These are phyloP conservation scores for Exophiala sp. DNA, from an alignment of 2,329 filamentous ascomycete genomes.

Conservation along the genomic window DNA sequence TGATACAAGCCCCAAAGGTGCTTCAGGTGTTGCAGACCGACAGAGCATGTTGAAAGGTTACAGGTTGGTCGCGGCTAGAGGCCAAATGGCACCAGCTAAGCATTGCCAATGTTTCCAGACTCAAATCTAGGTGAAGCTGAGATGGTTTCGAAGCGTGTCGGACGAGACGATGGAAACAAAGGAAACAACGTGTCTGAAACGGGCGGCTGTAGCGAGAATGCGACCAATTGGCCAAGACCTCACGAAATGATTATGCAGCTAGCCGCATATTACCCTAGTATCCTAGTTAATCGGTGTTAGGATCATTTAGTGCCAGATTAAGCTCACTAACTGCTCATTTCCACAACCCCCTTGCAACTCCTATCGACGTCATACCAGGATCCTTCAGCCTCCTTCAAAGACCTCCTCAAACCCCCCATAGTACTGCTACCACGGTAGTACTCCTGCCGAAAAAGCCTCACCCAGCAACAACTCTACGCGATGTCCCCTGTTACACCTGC, in stretches of 20 bases:
- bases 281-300: conserved; percentile 1
- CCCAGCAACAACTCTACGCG: too few relatives aligned
- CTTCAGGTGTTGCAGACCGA: conserved; percentile 10
- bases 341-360: conserved; percentile 2
- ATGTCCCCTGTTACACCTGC: neutral
- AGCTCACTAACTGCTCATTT: neutral
- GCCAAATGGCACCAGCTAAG: conserved; percentile 14
- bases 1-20: conserved; percentile 22
- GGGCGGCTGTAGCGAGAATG: conserved; percentile 11
- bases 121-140: conserved; percentile 21
- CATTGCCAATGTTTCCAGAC: conserved; percentile 26
- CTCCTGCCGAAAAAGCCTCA: neutral
- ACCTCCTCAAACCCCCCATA: conserved; percentile 1
- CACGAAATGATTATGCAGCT: neutral
- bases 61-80: conserved; percentile 22
- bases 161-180: conserved; percentile 9
- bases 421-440: neutral
- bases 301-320: neutral
- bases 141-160: conserved; percentile 25
- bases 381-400: conserved; percentile 13
- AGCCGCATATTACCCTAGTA: neutral
- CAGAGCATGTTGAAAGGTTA: conserved; percentile 19
- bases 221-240: conserved; percentile 4
- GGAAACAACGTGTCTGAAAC: conserved; percentile 20
- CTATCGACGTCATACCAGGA: conserved; percentile 17